Evolutionary conservation across 2,329 filamentous ascomycete species (phyloP), one percentile per base, ranked within the genome.

Genomic region (Ophiosphaerella narmari): DNA sequence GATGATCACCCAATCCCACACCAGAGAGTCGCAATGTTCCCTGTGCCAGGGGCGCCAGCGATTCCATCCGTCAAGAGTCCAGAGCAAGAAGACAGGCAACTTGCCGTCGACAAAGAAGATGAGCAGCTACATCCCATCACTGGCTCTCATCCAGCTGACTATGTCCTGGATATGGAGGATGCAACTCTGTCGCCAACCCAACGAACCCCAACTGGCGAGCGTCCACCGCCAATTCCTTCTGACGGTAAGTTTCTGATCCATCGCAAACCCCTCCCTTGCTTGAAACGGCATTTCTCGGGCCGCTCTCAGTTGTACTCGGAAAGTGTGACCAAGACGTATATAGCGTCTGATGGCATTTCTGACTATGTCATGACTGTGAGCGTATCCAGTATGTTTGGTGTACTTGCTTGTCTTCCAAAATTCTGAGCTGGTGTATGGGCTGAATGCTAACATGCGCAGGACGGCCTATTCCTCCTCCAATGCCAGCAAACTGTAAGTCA

Each of bases 21-120:
- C 40, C 74, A 75, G 51, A 72, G 76, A 77, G 82, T 70, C 11
- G 80, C 82, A 21, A 80, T 85, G 68, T 80, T 85, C 67, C 79
- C 80, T 5, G 79, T 96, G 51, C 89, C 90, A 12, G 90, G 90
- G 8, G 85, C 96, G 82, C 81, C 84, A 12, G 90, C 90, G 8
- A 85, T 96, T 82, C 81, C 84, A 55, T 81, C 70, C 49, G 73
- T 75, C 18, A 66, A 49, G 52, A 84, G 80, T 49, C 80, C 80
- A 7, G 78, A 78, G 52, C 55, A 74, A 48, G 75, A 77, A 44
- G 64, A 75, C 13, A 68, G 65, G 40, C 57, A 80, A 70, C 58
- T 75, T 23, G 59, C 66, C 46, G 60, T 82, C 52, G 79, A 79
- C 48, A 82, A 84, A 49, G 80, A 82, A 46, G 76, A 81, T 36